These are phyloP conservation scores for Penicillium sclerotigenum DNA, from an alignment of 2,329 filamentous ascomycete species.

Conservation along the genomic window DNA sequence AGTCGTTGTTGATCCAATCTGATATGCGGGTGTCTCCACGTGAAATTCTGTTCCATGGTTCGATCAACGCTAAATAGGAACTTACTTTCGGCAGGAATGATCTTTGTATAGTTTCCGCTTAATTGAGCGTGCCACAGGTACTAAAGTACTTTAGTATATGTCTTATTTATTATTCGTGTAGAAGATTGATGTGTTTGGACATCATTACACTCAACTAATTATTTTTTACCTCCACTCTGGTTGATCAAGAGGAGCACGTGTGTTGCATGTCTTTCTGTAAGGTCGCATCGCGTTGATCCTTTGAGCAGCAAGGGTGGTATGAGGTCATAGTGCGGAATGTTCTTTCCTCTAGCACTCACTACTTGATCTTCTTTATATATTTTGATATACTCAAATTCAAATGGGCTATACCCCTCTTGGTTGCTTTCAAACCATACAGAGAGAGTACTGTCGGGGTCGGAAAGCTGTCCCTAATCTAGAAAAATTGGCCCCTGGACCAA, in stretches of 20 bases:
- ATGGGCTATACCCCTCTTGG: background rate
- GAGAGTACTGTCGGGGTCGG: conserved; percentile 18
- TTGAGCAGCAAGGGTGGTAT: conserved; percentile 2
- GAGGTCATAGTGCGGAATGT: background rate
- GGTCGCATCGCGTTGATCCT: background rate
- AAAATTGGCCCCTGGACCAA: background rate
- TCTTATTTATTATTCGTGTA: background rate
- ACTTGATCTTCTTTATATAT: background rate
- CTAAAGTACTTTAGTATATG: background rate
- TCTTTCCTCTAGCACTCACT: background rate
- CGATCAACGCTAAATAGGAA: background rate
- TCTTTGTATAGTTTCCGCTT: background rate
- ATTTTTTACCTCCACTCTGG: background rate
- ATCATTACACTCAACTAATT: background rate
- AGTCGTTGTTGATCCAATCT: conserved; percentile 10
- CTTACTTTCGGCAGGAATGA: conserved; percentile 1
- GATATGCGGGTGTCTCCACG: conserved; percentile 12
- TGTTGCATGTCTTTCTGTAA: conserved; percentile 3
- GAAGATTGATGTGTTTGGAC: background rate
- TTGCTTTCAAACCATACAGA: conserved; percentile 15
- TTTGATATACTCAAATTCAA: background rate
- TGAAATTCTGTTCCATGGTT: conserved; percentile 1
- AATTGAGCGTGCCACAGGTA: background rate
- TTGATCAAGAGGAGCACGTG: conserved; percentile 4
- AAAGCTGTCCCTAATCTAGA: conserved; percentile 4